Percentiles rank a stretch among this genome's conserved stretches.
phyloP scores from a whole-genome alignment of 164 flowering plant species.

The Platanus orientalis region DNA sequence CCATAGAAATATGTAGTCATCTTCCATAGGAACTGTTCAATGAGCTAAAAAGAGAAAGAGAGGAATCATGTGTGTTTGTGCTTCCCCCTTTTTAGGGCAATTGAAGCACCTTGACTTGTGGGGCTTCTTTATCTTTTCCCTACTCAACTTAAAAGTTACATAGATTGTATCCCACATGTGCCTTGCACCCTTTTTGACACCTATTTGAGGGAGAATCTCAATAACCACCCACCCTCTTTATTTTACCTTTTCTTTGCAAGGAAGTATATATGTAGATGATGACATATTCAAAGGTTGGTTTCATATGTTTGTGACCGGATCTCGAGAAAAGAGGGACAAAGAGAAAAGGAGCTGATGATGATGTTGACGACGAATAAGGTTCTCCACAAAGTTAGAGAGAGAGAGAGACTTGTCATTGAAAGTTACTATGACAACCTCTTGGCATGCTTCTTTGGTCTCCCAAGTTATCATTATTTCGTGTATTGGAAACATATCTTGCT shows the following conservation, averaged over 20 bases:
- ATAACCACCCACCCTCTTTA: constrained; percentile 5
- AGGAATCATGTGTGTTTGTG: constrained; percentile 28
- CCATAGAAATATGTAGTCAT: no score
- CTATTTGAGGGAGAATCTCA: constrained; percentile 22
- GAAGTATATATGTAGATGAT: neutral
- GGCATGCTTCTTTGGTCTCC: constrained; percentile 22
- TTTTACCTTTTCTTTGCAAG: neutral
- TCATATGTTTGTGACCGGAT: constrained; percentile 3
- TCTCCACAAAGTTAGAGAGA: constrained; percentile 5
- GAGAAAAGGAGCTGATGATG: neutral
- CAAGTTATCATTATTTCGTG: constrained; percentile 30
- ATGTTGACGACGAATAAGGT: constrained; percentile 13
- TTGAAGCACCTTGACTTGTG: constrained; percentile 31
- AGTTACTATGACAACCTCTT: constrained; percentile 23
- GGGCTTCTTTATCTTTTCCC: constrained; percentile 13
- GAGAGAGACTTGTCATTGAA: neutral
- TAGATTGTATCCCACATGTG: constrained; percentile 21
- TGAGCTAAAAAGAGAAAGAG: constrained; percentile 1
- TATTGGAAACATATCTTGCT: constrained; percentile 46
- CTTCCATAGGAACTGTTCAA: constrained; percentile 8
- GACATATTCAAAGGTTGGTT: constrained; percentile 17
- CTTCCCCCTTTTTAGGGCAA: constrained; percentile 35
- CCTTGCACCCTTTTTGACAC: constrained; percentile 8
- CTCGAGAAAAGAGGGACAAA: neutral
- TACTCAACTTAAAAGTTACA: constrained; percentile 25